A percentile compares a stretch with the other conserved stretches of the same genome.
phyloP scores from a whole-genome alignment of 2,329 filamentous ascomycete species.

The Nigrograna mackinnonii region DNA sequence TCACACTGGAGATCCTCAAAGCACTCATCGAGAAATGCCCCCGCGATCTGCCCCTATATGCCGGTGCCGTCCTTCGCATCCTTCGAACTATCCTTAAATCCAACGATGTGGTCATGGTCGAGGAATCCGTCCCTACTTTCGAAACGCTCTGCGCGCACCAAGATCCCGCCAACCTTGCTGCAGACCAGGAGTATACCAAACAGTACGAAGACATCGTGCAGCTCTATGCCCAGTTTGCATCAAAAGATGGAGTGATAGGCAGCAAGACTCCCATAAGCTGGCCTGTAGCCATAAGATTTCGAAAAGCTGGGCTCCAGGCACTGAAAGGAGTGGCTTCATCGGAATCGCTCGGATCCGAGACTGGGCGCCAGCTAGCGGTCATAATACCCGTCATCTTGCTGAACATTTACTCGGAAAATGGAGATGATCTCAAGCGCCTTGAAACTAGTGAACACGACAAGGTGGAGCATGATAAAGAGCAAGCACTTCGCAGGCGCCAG shows the following conservation, averaged over 20 bases:
- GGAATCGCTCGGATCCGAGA: conserved; percentile 75
- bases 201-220: conserved; percentile 83
- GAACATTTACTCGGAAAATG: conserved; percentile 78
- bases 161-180: conserved; percentile 81
- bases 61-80: conserved; percentile 80
- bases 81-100: conserved; percentile 82
- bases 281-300: conserved; percentile 71
- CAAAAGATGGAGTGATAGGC: conserved; percentile 55
- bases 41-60: conserved; percentile 87
- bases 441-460: conserved; percentile 68
- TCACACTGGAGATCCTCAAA: conserved; percentile 89
- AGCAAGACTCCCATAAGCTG: conserved; percentile 59
- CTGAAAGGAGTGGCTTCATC: conserved; percentile 79
- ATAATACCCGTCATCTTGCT: conserved; percentile 85
- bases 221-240: conserved; percentile 79
- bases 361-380: conserved; percentile 74
- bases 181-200: conserved; percentile 79
- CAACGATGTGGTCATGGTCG: conserved; percentile 88
- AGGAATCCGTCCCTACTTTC: conserved; percentile 85
- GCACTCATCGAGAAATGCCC: conserved; percentile 92
- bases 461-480: conserved; percentile 70
- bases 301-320: conserved; percentile 64
- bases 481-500: conserved; percentile 67
- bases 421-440: conserved; percentile 70
- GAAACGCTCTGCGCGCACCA: conserved; percentile 87